Evolutionary conservation across 805 yeast genomes (phyloP).

Genomic region (Starmerella stellata): DNA sequence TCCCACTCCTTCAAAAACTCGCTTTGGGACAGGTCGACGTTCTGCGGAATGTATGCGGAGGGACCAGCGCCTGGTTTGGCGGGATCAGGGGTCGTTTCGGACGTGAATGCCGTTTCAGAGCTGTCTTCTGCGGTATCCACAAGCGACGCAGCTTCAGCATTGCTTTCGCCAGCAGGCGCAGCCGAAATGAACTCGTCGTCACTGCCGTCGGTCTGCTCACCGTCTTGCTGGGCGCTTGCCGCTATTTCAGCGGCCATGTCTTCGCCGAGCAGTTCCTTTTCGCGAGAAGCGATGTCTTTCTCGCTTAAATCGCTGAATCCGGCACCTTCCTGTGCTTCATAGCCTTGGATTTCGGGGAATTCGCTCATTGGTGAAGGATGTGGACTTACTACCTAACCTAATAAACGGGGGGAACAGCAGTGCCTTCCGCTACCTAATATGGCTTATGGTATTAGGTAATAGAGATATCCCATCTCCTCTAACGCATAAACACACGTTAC

Average conservation of each 20-base stretch:
- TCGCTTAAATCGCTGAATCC: slow-evolving; percentile 16
- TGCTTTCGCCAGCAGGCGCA: slow-evolving; percentile 3
- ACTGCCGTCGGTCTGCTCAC: slow-evolving; percentile 11
- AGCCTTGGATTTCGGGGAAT: slow-evolving; percentile 39
- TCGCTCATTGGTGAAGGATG: slow-evolving; percentile 43
- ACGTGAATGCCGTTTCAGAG: slow-evolving; percentile 10
- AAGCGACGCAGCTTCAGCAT: slow-evolving; percentile 1
- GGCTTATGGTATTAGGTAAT: no score
- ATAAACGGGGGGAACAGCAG: no score
- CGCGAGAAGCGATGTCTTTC: slow-evolving; percentile 27
- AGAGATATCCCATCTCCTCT: no score
- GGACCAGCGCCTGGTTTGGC: slow-evolving; percentile 17
- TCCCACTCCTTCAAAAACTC: slow-evolving; percentile 60
- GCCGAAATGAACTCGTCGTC: slow-evolving; percentile 4
- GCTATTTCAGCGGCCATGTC: slow-evolving; percentile 24
- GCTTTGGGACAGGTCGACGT: slow-evolving; percentile 30
- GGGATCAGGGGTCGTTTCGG: slow-evolving; percentile 3
- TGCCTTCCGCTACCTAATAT: no score
- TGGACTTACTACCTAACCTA: no score
- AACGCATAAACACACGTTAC: no score
- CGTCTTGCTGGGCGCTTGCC: slow-evolving; percentile 17
- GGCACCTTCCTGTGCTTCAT: slow-evolving; percentile 22
- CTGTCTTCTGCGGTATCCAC: slow-evolving; percentile 2
- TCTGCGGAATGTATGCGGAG: slow-evolving; percentile 13
- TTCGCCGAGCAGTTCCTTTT: slow-evolving; percentile 28